Evolutionary conservation across 1,284 basidiomycete species (phyloP).

Genomic region (Ustilago bromivora): DNA sequence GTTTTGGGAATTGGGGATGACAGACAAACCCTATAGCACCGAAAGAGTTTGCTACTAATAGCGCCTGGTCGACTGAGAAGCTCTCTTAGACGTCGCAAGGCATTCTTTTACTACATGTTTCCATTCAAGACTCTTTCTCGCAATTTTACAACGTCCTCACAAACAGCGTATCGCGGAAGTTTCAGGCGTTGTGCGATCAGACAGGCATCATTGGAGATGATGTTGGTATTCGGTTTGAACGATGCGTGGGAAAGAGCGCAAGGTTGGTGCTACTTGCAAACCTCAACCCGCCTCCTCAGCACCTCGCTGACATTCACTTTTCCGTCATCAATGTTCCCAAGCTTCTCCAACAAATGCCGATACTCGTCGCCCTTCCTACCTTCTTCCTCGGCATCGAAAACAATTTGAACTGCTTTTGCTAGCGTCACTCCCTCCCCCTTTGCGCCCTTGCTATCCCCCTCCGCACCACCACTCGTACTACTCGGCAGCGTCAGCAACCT

Average conservation of each 20-base stretch:
- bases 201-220: too few species aligned
- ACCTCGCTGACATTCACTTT: conserved; percentile 38
- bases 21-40: conserved; percentile 64
- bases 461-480: neutral
- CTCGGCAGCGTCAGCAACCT: conserved; percentile 27
- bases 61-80: conserved; percentile 64
- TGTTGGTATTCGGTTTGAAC: too few species aligned
- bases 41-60: conserved; percentile 66
- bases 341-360: conserved; percentile 8
- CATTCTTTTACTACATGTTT: neutral
- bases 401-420: conserved; percentile 33
- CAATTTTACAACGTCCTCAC: neutral
- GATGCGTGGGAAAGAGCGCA: neutral
- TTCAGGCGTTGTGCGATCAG: neutral
- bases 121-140: neutral
- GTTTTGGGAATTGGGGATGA: neutral
- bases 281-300: conserved; percentile 35
- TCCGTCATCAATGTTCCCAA: conserved; percentile 23
- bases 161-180: neutral
- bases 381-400: conserved; percentile 24
- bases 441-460: neutral
- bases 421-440: conserved; percentile 10
- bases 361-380: conserved; percentile 17
- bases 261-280: conserved; percentile 27
- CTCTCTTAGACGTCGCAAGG: conserved; percentile 15